A percentile compares a stretch with the other conserved stretches of the same genome.
Evolutionary conservation across 2,329 filamentous ascomycete genomes (phyloP).

Genomic region (Aspergillus terreus): DNA sequence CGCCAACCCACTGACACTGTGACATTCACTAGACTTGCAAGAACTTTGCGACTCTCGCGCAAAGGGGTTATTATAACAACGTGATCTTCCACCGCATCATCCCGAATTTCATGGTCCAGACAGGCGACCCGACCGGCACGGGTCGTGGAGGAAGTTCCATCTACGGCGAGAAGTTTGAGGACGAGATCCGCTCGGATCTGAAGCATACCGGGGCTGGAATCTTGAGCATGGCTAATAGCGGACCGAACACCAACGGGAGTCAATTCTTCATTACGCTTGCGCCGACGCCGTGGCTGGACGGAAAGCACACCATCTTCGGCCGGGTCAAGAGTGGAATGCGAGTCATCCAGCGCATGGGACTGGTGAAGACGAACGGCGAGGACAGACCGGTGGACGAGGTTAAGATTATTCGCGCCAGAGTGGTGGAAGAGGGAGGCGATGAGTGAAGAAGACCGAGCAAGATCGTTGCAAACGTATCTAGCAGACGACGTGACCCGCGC

Average conservation of each 20-base stretch:
- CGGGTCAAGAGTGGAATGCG: conserved; percentile 78
- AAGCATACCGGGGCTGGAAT: conserved; percentile 92
- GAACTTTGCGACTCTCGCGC: conserved; percentile 79
- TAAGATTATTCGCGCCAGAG: conserved; percentile 68
- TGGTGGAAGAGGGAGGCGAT: conserved; percentile 60
- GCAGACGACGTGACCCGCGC: too few species aligned
- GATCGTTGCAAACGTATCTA: neutral
- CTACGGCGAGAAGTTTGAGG: conserved; percentile 89
- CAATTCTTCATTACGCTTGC: conserved; percentile 97
- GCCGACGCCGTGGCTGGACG: conserved; percentile 92
- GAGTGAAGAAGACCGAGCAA: conserved; percentile 24
- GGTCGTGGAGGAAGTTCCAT: conserved; percentile 85
- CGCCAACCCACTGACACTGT: conserved; percentile 13
- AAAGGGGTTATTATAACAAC: conserved; percentile 82
- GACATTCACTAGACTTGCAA: conserved; percentile 61
- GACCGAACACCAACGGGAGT: conserved; percentile 86
- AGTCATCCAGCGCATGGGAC: conserved; percentile 80
- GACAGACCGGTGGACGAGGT: conserved; percentile 80
- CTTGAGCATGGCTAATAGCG: conserved; percentile 95
- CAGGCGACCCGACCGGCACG: conserved; percentile 89
- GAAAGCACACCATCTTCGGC: conserved; percentile 96
- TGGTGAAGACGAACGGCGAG: conserved; percentile 77
- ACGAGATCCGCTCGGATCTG: conserved; percentile 75
- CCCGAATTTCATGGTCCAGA: conserved; percentile 93
- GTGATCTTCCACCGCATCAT: conserved; percentile 93